phyloP scores from a whole-genome alignment of 2,329 filamentous ascomycete genomes.

The Cordyceps javanica region DNA sequence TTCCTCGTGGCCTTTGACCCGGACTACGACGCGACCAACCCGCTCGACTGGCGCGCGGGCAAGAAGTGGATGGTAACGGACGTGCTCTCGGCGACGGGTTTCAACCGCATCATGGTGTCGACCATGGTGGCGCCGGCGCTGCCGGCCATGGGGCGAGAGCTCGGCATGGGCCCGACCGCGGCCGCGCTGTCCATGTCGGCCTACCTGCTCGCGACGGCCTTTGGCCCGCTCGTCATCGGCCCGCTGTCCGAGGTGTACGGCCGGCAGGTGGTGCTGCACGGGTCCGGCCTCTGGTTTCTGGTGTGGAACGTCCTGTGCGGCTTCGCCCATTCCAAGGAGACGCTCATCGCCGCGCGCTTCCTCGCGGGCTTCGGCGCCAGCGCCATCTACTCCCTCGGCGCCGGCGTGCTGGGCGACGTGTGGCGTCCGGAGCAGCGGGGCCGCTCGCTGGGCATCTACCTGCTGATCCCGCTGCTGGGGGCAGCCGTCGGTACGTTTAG shows the following conservation, averaged over 20 bases:
- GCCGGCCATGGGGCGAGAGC: conserved; percentile 40
- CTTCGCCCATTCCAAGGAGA: conserved; percentile 31
- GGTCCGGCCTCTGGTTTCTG: too few relatives aligned
- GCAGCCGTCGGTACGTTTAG: conserved; percentile 27
- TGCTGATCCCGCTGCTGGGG: conserved; percentile 34
- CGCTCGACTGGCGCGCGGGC: conserved; percentile 31
- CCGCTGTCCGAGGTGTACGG: too few relatives aligned
- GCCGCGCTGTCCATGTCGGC: conserved; percentile 42
- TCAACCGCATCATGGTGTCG: conserved; percentile 45
- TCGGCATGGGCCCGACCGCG: conserved; percentile 42
- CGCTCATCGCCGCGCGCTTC: conserved; percentile 39
- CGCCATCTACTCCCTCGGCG: conserved; percentile 38
- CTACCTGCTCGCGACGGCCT: too few relatives aligned
- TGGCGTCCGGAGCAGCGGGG: conserved; percentile 41
- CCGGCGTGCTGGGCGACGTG: conserved; percentile 41
- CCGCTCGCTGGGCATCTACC: conserved; percentile 29
- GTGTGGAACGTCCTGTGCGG: conserved; percentile 43
- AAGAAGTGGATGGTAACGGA: conserved; percentile 45
- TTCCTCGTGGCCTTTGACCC: conserved; percentile 24
- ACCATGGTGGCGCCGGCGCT: conserved; percentile 48
- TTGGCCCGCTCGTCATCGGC: too few relatives aligned
- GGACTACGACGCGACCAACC: conserved; percentile 29
- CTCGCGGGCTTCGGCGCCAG: conserved; percentile 43
- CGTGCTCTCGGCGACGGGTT: conserved; percentile 42
- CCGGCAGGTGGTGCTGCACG: too few relatives aligned